A percentile compares a stretch with the other conserved stretches of the same genome.
Evolutionary conservation across 108 stramenopile genomes (phyloP).

Genomic region (Skeletonema marinoi): DNA sequence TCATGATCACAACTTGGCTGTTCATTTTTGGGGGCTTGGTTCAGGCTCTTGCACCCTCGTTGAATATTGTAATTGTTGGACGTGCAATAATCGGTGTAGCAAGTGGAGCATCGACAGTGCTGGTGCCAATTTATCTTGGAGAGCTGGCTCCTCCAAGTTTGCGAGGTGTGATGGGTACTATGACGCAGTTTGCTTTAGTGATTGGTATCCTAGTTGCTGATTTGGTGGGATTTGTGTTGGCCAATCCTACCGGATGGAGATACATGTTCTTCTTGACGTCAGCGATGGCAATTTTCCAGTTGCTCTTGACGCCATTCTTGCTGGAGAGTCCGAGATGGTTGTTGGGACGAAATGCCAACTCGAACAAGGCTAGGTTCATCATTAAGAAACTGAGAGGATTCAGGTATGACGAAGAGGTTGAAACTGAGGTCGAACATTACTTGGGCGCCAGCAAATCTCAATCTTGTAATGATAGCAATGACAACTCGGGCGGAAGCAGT

Average conservation of each 20-base stretch:
- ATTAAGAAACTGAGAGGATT: constrained; percentile 93
- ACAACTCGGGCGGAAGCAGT: not conserved
- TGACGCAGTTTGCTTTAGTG: constrained; percentile 96
- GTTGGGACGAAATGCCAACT: constrained; percentile 74
- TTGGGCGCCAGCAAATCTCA: constrained; percentile 60
- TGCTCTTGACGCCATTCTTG: constrained; percentile 81
- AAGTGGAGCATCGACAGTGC: constrained; percentile 82
- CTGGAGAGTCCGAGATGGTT: constrained; percentile 93
- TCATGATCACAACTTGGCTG: constrained; percentile 73
- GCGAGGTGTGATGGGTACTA: constrained; percentile 93
- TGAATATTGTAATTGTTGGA: constrained; percentile 76
- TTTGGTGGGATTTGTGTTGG: constrained; percentile 83
- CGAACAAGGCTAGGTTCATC: constrained; percentile 81
- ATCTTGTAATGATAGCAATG: constrained; percentile 12
- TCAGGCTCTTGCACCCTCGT: constrained; percentile 71
- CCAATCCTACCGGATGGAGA: constrained; percentile 74
- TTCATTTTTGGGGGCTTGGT: constrained; percentile 81
- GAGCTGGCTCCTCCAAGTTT: constrained; percentile 93
- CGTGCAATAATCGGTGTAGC: constrained; percentile 94
- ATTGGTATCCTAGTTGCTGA: constrained; percentile 90
- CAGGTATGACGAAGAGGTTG: constrained; percentile 91
- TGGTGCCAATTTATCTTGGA: constrained; percentile 95
- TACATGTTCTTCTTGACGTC: constrained; percentile 85
- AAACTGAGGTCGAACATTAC: constrained; percentile 91
- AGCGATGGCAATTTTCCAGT: constrained; percentile 70